Percentiles rank a stretch among this genome's conserved stretches.
Evolutionary conservation across 495 filamentous ascomycete genomes (phyloP).

Genomic region (Penicillium cataractarum): DNA sequence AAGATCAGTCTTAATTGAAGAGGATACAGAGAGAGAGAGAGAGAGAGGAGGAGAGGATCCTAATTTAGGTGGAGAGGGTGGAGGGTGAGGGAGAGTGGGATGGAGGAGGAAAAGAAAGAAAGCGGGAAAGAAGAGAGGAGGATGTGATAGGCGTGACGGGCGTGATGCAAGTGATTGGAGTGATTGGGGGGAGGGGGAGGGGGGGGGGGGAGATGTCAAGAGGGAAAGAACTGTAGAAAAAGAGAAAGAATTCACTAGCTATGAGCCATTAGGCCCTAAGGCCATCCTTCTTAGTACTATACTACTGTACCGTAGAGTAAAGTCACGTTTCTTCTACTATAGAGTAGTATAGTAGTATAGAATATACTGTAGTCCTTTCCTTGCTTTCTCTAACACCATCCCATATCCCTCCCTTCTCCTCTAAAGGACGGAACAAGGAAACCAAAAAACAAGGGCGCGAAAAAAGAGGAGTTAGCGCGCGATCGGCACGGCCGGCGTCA

Average conservation of each 20-base stretch:
- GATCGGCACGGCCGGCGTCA: slow-evolving; percentile 47
- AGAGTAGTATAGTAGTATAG: no score
- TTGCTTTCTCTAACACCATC: no score
- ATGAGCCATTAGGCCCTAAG: not conserved
- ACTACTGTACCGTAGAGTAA: no score
- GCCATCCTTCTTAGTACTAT: not conserved
- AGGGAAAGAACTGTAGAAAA: no score
- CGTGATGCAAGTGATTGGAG: slow-evolving; percentile 1
- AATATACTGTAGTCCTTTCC: no score
- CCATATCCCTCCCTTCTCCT: no score
- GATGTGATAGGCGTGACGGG: not conserved
- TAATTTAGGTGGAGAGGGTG: not conserved
- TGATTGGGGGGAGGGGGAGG: not conserved
- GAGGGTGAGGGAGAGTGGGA: not conserved
- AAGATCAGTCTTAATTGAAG: not conserved
- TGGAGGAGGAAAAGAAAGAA: slow-evolving; percentile 15
- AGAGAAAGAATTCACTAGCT: not conserved
- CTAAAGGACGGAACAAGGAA: slow-evolving; percentile 9
- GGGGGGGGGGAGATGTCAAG: no score
- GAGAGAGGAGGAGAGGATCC: no score
- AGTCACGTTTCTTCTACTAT: no score
- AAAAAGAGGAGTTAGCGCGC: slow-evolving; percentile 43
- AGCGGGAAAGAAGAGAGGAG: slow-evolving; percentile 6
- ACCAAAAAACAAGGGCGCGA: slow-evolving; percentile 21
- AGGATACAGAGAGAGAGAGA: not conserved